These are phyloP conservation scores for Fomitopsis schrenkii DNA, from an alignment of 1,284 basidiomycete species.

Conservation along the genomic window DNA sequence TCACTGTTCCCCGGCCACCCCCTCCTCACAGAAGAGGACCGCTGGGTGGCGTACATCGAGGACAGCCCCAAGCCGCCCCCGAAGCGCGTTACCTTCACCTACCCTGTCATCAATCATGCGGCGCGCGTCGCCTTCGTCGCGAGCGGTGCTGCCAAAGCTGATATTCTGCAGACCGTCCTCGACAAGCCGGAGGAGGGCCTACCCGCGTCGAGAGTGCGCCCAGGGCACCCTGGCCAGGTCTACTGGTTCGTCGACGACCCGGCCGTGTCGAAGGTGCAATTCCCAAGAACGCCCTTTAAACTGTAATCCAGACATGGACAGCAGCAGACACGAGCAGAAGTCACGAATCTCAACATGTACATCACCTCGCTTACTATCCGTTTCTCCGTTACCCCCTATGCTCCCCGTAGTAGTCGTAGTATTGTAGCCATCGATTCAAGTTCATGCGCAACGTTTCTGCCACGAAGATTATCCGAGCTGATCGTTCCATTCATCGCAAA, in stretches of 20 bases:
- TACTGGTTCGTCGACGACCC: conserved; percentile 91
- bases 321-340: background rate
- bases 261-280: conserved; percentile 64
- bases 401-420: conserved; percentile 5
- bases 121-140: conserved; percentile 85
- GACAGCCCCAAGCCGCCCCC: conserved; percentile 95
- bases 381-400: background rate
- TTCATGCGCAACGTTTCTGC: background rate
- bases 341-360: background rate
- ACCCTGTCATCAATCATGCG: conserved; percentile 92
- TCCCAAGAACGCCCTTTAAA: conserved; percentile 51
- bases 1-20: conserved; percentile 93
- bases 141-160: conserved; percentile 80
- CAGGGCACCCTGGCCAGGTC: conserved; percentile 76
- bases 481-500: background rate
- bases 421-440: background rate
- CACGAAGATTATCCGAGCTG: background rate
- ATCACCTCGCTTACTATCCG: background rate
- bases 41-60: conserved; percentile 93
- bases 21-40: conserved; percentile 79
- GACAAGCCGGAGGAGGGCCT: conserved; percentile 81
- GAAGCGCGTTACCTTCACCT: conserved; percentile 86
- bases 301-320: conserved; percentile 27
- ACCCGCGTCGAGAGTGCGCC: conserved; percentile 82
- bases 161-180: conserved; percentile 70